Percentiles rank a stretch among this genome's conserved stretches.
These are phyloP conservation scores for Ophiocordyceps camponoti-leonardi DNA, from an alignment of 2,329 filamentous ascomycete species.

Conservation along the genomic window DNA sequence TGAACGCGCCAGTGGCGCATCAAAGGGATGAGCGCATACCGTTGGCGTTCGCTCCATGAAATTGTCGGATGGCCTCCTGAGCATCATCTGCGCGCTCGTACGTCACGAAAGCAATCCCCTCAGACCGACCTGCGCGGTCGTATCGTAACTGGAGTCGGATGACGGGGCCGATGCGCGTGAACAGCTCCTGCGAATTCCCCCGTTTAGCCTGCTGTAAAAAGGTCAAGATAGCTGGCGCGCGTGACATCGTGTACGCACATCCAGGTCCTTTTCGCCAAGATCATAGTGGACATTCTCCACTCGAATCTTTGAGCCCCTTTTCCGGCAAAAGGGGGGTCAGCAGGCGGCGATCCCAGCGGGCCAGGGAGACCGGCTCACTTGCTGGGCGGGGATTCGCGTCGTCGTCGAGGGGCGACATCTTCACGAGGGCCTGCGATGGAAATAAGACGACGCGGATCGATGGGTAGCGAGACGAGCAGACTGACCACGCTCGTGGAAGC, in stretches of 20 bases:
- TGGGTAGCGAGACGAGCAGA: neutral
- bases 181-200: conserved; percentile 46
- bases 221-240: too few species aligned
- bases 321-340: conserved; percentile 22
- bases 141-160: conserved; percentile 55
- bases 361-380: conserved; percentile 11
- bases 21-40: conserved; percentile 22
- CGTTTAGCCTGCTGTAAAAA: conserved; percentile 13
- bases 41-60: conserved; percentile 80
- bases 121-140: conserved; percentile 75
- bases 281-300: conserved; percentile 91
- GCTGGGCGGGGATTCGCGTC: conserved; percentile 24
- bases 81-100: conserved; percentile 60
- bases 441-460: neutral
- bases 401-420: conserved; percentile 22
- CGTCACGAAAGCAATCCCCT: conserved; percentile 70
- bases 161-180: conserved; percentile 60
- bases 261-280: conserved; percentile 66
- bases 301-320: conserved; percentile 51
- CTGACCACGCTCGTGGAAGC: conserved; percentile 59
- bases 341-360: neutral
- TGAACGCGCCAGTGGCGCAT: neutral
- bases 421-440: conserved; percentile 18
- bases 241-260: too few species aligned
- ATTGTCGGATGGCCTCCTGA: conserved; percentile 57